Evolutionary conservation across 2,329 filamentous ascomycete genomes (phyloP).

Genomic region (Epichloe sibirici): DNA sequence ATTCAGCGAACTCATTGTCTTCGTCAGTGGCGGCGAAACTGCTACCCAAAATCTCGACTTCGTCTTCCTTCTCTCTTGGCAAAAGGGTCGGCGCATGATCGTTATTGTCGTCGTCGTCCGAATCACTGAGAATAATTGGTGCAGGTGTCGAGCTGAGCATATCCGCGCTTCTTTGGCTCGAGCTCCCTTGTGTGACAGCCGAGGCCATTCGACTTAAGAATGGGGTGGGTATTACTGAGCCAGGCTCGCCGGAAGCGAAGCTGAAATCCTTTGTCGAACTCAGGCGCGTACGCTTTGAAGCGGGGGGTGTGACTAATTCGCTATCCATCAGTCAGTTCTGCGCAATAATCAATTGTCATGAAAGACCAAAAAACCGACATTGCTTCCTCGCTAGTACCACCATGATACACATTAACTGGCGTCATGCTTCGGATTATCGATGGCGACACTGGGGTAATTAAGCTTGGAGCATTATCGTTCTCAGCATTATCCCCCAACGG

Average conservation of each 20-base stretch:
- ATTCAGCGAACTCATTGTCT: slow-evolving; percentile 33
- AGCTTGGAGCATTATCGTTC: slow-evolving; percentile 1
- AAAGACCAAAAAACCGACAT: neutral
- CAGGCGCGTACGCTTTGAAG: slow-evolving; percentile 25
- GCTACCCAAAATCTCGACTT: slow-evolving; percentile 16
- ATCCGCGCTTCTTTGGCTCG: neutral
- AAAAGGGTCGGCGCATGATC: neutral
- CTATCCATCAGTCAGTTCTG: slow-evolving; percentile 10
- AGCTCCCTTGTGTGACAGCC: neutral
- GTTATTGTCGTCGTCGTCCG: slow-evolving; percentile 16
- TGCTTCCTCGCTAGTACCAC: neutral
- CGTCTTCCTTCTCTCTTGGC: slow-evolving; percentile 9
- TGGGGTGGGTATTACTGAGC: slow-evolving; percentile 7
- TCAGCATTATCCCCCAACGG: slow-evolving; percentile 10
- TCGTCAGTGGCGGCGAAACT: slow-evolving; percentile 14
- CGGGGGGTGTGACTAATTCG: slow-evolving; percentile 23
- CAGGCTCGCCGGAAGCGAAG: slow-evolving; percentile 5
- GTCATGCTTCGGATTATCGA: neutral
- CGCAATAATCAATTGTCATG: neutral
- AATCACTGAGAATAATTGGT: slow-evolving; percentile 20
- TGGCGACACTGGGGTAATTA: neutral
- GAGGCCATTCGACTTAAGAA: slow-evolving; percentile 8
- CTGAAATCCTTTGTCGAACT: slow-evolving; percentile 9
- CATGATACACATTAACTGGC: neutral
- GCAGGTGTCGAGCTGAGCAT: neutral